Base-by-base conservation (phyloP, 805 yeast species). In the Metschnikowia amazonensis region DNA sequence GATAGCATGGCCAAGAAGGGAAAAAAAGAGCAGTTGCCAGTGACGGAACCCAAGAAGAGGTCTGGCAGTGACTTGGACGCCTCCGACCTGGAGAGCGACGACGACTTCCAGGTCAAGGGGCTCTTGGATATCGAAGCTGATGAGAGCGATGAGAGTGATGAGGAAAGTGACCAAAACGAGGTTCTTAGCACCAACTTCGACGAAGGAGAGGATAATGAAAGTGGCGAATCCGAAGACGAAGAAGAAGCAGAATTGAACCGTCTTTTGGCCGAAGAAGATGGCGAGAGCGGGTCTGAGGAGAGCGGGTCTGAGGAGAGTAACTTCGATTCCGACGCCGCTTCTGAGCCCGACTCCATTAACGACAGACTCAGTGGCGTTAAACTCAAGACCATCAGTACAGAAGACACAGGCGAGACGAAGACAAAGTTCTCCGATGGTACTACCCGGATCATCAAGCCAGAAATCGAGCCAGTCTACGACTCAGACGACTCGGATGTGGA, bases 401-500 rank as follows among this genome's bases (percentile, higher is more conserved):
- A 59, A 6, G 68, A 65, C 20, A 62, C 70, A 20, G 62, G 64
- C 29, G 65, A 68, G 14, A 48, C 65, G 14, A 62, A 56, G 33
- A 71, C 84, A 20, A 74, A 74, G 53, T 84, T 69, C 59, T 76
- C 89, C 1, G 97, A 92, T 65, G 97, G 98, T 7, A 70, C 76
- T 30, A 80, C 81, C n/a, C 75, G 98, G 60, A 65, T 82, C 5
- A 72, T 90, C 45, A 81, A 78, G 57, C 97, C 97, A 3, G 97
- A 89, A 60, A 92, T 94, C 49, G 86, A 89, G 30, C 98, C 99
- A 5, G 81, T 80, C n/a, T 94, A 92, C 63, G 97, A 92, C 61
- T 80, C 89, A 52, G 99, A 94, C 67, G 99, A 94, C 60, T 81
- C 89, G 56, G 97, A 90, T 60, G 77, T 81, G 50, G 95, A 88